Conservation (phyloP, 2,329 filamentous ascomycete species). For the Tympanopsis confertula region DNA sequence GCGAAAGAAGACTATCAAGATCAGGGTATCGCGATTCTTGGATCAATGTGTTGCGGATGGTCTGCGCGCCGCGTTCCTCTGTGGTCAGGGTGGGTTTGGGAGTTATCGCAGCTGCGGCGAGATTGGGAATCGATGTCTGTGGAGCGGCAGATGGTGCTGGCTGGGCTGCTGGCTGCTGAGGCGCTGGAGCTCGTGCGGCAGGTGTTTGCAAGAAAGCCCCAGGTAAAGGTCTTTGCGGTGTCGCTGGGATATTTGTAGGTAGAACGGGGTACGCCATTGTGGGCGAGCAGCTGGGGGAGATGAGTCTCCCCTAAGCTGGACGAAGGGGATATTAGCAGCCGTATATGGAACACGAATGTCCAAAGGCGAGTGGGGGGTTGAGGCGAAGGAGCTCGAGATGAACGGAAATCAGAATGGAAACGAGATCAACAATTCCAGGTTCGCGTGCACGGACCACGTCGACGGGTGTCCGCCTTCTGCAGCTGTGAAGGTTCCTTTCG, state of each 20-base stretch:
- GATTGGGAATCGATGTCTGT: constrained; percentile 9
- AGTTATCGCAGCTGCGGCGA: constrained; percentile 15
- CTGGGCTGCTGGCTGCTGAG: constrained; percentile 16
- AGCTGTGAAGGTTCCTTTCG: too few relatives aligned
- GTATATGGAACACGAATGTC: too few relatives aligned
- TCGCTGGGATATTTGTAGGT: constrained; percentile 12
- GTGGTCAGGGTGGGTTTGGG: constrained; percentile 29
- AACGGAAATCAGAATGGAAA: too few relatives aligned
- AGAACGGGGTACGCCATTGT: constrained; percentile 8
- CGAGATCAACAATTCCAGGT: too few relatives aligned
- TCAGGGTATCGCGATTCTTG: constrained; percentile 46
- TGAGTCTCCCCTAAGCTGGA: too few relatives aligned
- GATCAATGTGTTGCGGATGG: constrained; percentile 44
- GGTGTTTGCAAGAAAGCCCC: constrained; percentile 30
- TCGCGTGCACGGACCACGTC: too few relatives aligned
- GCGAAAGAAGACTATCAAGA: constrained; percentile 45
- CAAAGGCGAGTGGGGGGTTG: too few relatives aligned
- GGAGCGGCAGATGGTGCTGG: constrained; percentile 11
- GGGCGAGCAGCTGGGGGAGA: constrained; percentile 1
- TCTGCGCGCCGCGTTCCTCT: constrained; percentile 45
- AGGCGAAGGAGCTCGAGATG: too few relatives aligned
- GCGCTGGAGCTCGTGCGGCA: constrained; percentile 13
- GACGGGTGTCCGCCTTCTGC: too few relatives aligned
- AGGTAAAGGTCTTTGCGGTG: constrained; percentile 27
- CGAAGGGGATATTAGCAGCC: too few relatives aligned